Conservation (phyloP, 495 filamentous ascomycete genomes). For the Hyaloscypha hepaticicola region DNA sequence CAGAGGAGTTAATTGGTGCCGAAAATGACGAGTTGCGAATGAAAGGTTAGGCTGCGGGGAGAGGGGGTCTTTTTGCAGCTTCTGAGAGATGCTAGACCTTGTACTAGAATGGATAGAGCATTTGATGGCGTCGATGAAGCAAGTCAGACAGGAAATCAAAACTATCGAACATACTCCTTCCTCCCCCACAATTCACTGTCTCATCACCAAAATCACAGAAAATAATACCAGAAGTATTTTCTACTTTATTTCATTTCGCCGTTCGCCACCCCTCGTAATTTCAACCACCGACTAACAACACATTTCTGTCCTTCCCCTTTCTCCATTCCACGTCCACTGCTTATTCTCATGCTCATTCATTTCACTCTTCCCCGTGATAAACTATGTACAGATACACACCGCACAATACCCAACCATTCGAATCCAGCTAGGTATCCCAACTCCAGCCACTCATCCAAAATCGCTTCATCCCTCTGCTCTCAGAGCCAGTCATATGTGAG, state of each 20-base stretch:
- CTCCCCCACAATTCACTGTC: too few species aligned
- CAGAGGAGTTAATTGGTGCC: not conserved
- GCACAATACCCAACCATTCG: not conserved
- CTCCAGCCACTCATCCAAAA: not conserved
- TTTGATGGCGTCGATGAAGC: not conserved
- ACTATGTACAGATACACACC: not conserved
- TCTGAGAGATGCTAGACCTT: not conserved
- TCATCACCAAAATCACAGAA: too few species aligned
- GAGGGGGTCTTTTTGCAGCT: not conserved
- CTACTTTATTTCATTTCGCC: not conserved
- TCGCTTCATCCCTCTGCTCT: not conserved
- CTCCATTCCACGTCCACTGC: not conserved
- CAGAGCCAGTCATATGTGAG: not conserved
- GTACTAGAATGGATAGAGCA: not conserved
- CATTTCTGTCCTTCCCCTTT: not conserved
- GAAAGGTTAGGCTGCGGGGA: too few species aligned
- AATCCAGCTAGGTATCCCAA: not conserved
- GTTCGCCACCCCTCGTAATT: not conserved
- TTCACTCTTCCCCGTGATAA: not conserved
- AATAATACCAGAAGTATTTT: not conserved
- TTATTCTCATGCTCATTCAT: not conserved
- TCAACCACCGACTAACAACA: not conserved
- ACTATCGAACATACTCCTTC: too few species aligned
- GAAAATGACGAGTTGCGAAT: not conserved
- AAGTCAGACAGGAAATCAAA: not conserved